Conservation (phyloP, 2,329 filamentous ascomycete genomes). For the Monilinia fructigena region DNA sequence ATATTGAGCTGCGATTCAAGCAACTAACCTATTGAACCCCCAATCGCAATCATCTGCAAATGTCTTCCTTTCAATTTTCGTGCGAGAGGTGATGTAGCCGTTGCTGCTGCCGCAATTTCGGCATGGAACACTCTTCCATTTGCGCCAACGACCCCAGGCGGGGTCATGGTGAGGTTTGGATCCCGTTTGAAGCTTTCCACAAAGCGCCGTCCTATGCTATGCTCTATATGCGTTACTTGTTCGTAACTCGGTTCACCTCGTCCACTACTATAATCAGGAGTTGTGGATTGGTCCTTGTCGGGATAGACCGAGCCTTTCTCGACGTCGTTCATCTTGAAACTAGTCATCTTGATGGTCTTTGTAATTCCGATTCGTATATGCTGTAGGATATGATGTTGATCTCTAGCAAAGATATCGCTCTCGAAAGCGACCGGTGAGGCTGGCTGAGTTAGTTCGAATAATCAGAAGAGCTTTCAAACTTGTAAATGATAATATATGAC, state of each 20-base stretch:
- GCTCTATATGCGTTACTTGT: conserved; percentile 31
- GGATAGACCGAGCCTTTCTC: conserved; percentile 24
- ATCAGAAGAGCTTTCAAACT: not conserved
- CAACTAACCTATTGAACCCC: conserved; percentile 74
- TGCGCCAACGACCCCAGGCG: conserved; percentile 41
- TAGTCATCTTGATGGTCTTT: conserved; percentile 4
- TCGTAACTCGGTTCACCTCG: conserved; percentile 33
- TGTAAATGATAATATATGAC: conserved; percentile 3
- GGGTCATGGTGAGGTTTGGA: conserved; percentile 48
- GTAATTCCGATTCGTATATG: not conserved
- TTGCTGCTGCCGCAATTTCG: conserved; percentile 59
- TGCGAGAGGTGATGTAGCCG: conserved; percentile 71
- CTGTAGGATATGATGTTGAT: not conserved
- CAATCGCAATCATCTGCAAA: conserved; percentile 96
- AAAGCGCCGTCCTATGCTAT: conserved; percentile 28
- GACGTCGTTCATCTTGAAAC: conserved; percentile 22
- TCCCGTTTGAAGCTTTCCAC: conserved; percentile 37
- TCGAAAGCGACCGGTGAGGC: conserved; percentile 8
- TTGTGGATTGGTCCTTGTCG: conserved; percentile 23
- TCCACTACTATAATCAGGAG: conserved; percentile 30
- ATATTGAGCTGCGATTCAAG: not conserved
- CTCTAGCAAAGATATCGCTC: not conserved
- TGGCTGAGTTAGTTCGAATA: conserved; percentile 11
- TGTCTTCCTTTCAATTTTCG: conserved; percentile 80
- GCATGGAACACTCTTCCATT: conserved; percentile 54